Percentiles rank a stretch among this genome's conserved stretches.
Evolutionary conservation across 192 early-diverging fungal species (phyloP).

Genomic region (Coemansia sp.): DNA sequence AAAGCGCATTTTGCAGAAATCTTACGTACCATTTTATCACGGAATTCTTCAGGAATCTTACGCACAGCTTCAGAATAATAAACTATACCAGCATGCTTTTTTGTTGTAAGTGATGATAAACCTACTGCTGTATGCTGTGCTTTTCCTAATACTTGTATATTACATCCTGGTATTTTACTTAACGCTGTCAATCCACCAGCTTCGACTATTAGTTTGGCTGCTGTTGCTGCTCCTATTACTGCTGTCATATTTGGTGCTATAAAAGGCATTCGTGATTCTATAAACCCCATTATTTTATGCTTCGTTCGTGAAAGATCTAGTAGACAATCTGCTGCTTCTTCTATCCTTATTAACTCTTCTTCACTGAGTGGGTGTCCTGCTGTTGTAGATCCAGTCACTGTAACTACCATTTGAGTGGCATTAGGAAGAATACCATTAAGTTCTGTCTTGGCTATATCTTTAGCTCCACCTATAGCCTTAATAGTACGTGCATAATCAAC

Average conservation of each 20-base stretch:
- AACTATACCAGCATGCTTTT: constrained; percentile 77
- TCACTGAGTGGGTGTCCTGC: constrained; percentile 64
- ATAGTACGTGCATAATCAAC: constrained; percentile 87
- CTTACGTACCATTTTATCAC: constrained; percentile 75
- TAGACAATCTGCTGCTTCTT: constrained; percentile 72
- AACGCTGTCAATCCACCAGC: constrained; percentile 86
- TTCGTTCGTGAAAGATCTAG: constrained; percentile 67
- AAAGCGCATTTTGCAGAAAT: constrained; percentile 80
- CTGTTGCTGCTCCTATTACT: constrained; percentile 79
- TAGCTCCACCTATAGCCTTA: constrained; percentile 73
- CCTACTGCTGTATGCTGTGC: constrained; percentile 25
- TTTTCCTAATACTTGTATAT: constrained; percentile 70
- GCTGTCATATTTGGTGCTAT: constrained; percentile 93
- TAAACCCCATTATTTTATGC: constrained; percentile 76
- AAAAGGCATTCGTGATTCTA: constrained; percentile 85
- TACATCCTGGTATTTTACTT: constrained; percentile 88
- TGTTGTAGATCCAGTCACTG: constrained; percentile 85
- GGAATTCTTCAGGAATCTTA: constrained; percentile 67
- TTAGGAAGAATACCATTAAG: constrained; percentile 76
- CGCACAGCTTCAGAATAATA: constrained; percentile 75
- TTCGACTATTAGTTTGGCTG: constrained; percentile 87
- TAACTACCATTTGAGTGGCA: constrained; percentile 86
- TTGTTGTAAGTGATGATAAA: constrained; percentile 52
- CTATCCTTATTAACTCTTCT: constrained; percentile 62
- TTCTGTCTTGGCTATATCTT: constrained; percentile 79